Evolutionary conservation across 352 stramenopile genomes (phyloP).

Genomic region (Phytophthora citrophthora): DNA sequence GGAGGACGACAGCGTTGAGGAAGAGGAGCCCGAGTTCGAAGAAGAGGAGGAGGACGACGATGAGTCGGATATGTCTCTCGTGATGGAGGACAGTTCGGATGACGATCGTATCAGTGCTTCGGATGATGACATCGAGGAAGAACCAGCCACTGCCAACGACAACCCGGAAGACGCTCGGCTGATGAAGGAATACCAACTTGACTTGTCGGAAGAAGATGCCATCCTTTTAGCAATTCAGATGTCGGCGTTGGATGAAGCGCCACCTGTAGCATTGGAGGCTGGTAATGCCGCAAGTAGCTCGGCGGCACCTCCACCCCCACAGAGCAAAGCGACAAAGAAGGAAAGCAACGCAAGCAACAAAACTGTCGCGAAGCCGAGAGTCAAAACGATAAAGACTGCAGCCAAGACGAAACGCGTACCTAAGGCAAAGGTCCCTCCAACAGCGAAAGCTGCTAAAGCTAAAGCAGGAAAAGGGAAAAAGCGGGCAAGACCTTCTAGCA

Average conservation of each 20-base stretch:
- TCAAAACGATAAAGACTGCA: slow-evolving; percentile 2
- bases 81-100: slow-evolving; percentile 69
- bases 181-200: slow-evolving; percentile 72
- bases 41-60: slow-evolving; percentile 60
- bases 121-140: slow-evolving; percentile 45
- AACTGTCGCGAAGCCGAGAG: no score
- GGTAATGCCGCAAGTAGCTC: background rate
- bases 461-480: slow-evolving; percentile 23
- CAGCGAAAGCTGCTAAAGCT: slow-evolving; percentile 2
- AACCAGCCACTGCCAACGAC: slow-evolving; percentile 14
- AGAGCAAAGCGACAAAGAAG: slow-evolving; percentile 9
- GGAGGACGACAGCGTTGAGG: slow-evolving; percentile 34
- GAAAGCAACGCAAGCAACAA: background rate
- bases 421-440: background rate
- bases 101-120: slow-evolving; percentile 55
- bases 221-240: slow-evolving; percentile 69
- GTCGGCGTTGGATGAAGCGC: slow-evolving; percentile 39
- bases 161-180: slow-evolving; percentile 49
- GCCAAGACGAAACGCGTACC: background rate
- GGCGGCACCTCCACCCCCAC: background rate
- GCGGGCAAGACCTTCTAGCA: slow-evolving; percentile 6
- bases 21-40: slow-evolving; percentile 56
- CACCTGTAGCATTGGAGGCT: slow-evolving; percentile 4
- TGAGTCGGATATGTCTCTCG: slow-evolving; percentile 47
- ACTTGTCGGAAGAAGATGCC: slow-evolving; percentile 78